Evolutionary conservation across 441 rosid genomes (phyloP).

Genomic region (Sinapis alba): DNA sequence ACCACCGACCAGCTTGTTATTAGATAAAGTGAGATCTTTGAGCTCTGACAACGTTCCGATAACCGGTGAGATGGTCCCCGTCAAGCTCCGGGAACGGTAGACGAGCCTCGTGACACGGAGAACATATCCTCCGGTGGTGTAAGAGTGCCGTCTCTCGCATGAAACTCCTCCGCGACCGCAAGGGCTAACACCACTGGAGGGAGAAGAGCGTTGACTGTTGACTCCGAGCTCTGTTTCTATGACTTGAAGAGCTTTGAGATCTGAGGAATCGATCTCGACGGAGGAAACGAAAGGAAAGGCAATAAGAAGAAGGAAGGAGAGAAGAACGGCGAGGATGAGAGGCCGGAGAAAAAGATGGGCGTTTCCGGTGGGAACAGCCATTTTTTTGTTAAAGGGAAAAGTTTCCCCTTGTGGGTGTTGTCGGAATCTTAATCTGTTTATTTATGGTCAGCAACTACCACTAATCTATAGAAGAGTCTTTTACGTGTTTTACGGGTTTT

Average conservation of each 20-base stretch:
- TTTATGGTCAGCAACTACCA: constrained; percentile 22
- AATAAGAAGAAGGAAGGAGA: constrained; percentile 43
- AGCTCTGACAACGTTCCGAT: constrained; percentile 74
- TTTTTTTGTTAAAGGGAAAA: constrained; percentile 1
- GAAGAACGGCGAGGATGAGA: constrained; percentile 32
- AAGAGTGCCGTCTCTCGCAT: constrained; percentile 68
- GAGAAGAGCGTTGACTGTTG: constrained; percentile 42
- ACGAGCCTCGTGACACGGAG: constrained; percentile 68
- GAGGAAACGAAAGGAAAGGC: constrained; percentile 38
- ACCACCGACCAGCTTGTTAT: constrained; percentile 58
- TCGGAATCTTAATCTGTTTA: constrained; percentile 20
- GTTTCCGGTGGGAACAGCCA: constrained; percentile 24
- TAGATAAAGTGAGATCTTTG: constrained; percentile 63
- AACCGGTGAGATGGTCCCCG: constrained; percentile 63
- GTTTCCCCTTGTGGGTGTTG: constrained; percentile 26
- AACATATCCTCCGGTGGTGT: constrained; percentile 44
- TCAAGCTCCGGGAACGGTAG: constrained; percentile 52
- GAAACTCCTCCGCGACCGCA: constrained; percentile 60
- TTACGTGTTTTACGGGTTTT: constrained; percentile 14
- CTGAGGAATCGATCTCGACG: constrained; percentile 52
- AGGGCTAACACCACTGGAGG: constrained; percentile 34
- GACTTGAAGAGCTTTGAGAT: constrained; percentile 53
- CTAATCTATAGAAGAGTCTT: not conserved
- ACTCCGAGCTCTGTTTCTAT: constrained; percentile 54
- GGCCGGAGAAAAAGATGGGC: constrained; percentile 32